phyloP scores from a whole-genome alignment of 768 basidiomycete genomes.

The Nidularia sp. region DNA sequence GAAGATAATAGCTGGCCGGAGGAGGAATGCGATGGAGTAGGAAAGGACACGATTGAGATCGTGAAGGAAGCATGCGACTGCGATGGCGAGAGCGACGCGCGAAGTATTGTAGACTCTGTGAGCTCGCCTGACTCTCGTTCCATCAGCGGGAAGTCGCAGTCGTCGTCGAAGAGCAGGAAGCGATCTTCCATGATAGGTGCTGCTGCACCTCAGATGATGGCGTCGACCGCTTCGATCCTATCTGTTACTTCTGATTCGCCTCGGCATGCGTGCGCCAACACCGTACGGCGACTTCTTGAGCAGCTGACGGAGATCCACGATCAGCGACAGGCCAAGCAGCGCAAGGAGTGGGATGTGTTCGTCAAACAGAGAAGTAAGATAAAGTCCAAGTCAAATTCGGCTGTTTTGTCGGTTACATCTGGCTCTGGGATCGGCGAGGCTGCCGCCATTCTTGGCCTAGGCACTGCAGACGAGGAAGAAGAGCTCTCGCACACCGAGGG shows the following conservation, averaged over 20 bases:
- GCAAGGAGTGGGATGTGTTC: constrained; percentile 87
- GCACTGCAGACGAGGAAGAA: constrained; percentile 60
- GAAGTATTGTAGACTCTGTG: constrained; percentile 6
- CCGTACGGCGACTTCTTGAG: constrained; percentile 67
- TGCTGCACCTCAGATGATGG: constrained; percentile 11
- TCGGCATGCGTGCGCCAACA: constrained; percentile 70
- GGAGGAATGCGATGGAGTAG: constrained; percentile 42
- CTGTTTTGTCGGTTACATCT: constrained; percentile 18
- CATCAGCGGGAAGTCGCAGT: constrained; percentile 37
- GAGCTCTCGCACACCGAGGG: constrained; percentile 82
- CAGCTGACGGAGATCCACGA: constrained; percentile 84
- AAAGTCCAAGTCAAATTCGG: constrained; percentile 25
- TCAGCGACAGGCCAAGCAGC: constrained; percentile 59
- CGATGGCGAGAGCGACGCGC: constrained; percentile 26
- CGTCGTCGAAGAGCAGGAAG: constrained; percentile 47
- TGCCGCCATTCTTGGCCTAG: constrained; percentile 66
- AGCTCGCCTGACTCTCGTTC: constrained; percentile 16
- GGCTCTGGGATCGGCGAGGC: constrained; percentile 34
- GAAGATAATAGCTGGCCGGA: constrained; percentile 79
- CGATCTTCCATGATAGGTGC: constrained; percentile 33
- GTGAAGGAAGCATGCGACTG: constrained; percentile 44
- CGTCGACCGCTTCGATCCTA: constrained; percentile 50
- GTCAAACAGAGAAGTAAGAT: constrained; percentile 63
- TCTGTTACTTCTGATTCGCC: constrained; percentile 60
- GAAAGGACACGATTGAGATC: constrained; percentile 34